phyloP scores from a whole-genome alignment of 208 protist genomes.

The Trypanosoma cruzi region DNA sequence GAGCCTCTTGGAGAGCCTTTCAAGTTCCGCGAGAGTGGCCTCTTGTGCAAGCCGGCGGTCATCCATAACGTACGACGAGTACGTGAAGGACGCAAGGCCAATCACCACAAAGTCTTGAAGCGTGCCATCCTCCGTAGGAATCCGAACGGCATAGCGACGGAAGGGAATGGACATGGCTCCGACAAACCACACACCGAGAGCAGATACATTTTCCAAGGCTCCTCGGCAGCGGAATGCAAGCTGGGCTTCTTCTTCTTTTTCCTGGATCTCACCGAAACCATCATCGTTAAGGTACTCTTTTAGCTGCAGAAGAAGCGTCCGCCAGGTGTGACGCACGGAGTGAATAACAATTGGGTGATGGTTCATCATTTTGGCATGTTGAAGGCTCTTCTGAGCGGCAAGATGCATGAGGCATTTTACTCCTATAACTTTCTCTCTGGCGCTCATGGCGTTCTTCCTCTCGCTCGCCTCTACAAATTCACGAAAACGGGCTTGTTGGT shows the following conservation, averaged over 20 bases:
- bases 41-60: conserved; percentile 48
- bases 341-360: conserved; percentile 42
- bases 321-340: conserved; percentile 66
- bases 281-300: conserved; percentile 37
- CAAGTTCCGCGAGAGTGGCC: conserved; percentile 41
- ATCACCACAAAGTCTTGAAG: conserved; percentile 54
- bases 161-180: conserved; percentile 67
- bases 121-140: conserved; percentile 33
- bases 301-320: conserved; percentile 50
- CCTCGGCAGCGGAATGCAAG: conserved; percentile 28
- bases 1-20: conserved; percentile 47
- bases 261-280: background rate
- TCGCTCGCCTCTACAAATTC: conserved; percentile 51
- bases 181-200: conserved; percentile 72
- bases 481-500: conserved; percentile 33
- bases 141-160: conserved; percentile 60
- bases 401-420: conserved; percentile 47
- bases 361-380: conserved; percentile 3
- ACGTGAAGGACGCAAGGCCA: conserved; percentile 64
- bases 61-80: conserved; percentile 83
- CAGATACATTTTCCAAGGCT: conserved; percentile 73
- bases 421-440: conserved; percentile 35
- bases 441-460: conserved; percentile 23
- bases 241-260: background rate
- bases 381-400: conserved; percentile 51